Evolutionary conservation across 768 basidiomycete species (phyloP).

Genomic region (Butyriboletus loyo): DNA sequence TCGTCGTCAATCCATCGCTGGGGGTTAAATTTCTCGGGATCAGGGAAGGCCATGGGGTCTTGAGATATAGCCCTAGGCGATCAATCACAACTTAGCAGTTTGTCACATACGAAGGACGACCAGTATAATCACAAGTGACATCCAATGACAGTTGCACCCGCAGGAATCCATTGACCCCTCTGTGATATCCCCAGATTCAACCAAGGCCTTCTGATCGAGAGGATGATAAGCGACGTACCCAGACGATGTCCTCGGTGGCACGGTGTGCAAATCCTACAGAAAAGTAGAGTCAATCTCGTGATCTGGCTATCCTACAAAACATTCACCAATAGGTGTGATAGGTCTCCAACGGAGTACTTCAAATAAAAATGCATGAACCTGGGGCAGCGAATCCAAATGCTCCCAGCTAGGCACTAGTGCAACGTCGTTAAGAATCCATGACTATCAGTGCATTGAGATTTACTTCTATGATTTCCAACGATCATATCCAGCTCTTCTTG

Average conservation of each 20-base stretch:
- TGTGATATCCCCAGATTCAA: conserved; percentile 20
- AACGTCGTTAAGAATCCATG: not conserved
- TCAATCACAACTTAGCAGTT: not conserved
- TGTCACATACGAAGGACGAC: not conserved
- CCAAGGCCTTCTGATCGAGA: conserved; percentile 28
- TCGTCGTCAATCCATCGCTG: conserved; percentile 48
- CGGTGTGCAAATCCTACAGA: conserved; percentile 52
- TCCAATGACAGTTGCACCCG: conserved; percentile 20
- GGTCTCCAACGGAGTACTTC: conserved; percentile 39
- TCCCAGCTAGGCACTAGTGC: conserved; percentile 34
- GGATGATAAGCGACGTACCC: conserved; percentile 35
- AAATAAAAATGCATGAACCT: conserved; percentile 34
- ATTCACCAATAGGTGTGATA: conserved; percentile 23
- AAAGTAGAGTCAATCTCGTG: not conserved
- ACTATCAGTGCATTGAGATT: not conserved
- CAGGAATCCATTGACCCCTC: conserved; percentile 23
- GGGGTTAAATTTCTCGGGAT: conserved; percentile 50
- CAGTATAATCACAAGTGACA: conserved; percentile 14
- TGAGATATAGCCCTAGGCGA: conserved; percentile 19
- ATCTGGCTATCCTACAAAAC: not conserved
- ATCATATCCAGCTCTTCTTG: conserved; percentile 54
- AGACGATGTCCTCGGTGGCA: conserved; percentile 59
- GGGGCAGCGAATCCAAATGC: conserved; percentile 32
- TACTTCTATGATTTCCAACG: conserved; percentile 38
- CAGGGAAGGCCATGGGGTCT: conserved; percentile 22